Percentiles rank a stretch among this genome's conserved stretches.
Conservation (phyloP, 2,329 filamentous ascomycete species). For the Ciborinia camelliae region DNA sequence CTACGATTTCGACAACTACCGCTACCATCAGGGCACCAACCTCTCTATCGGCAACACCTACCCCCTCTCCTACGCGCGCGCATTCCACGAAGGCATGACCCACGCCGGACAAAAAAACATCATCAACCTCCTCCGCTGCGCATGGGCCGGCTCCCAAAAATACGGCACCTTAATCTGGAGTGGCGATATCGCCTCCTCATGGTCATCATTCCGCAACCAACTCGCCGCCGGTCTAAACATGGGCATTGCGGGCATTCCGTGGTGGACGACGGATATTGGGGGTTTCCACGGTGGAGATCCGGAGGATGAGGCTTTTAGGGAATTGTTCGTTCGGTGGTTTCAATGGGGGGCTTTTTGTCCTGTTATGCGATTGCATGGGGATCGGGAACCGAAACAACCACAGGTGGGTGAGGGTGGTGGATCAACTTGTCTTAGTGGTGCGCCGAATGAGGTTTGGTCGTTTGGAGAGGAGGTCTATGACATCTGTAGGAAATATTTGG, state of each 20-base stretch:
- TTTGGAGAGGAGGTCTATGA: slow-evolving; percentile 59
- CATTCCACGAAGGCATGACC: slow-evolving; percentile 58
- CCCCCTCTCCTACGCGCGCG: slow-evolving; percentile 54
- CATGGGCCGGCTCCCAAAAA: slow-evolving; percentile 58
- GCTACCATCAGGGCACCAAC: slow-evolving; percentile 55
- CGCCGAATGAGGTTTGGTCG: slow-evolving; percentile 62
- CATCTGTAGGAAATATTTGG: slow-evolving; percentile 58
- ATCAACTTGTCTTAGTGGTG: slow-evolving; percentile 41
- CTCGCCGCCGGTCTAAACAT: slow-evolving; percentile 63
- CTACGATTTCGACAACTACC: slow-evolving; percentile 66
- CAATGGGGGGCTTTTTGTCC: slow-evolving; percentile 67
- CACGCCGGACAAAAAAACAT: slow-evolving; percentile 52
- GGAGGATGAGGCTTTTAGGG: slow-evolving; percentile 52
- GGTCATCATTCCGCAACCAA: slow-evolving; percentile 57
- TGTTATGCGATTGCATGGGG: slow-evolving; percentile 64
- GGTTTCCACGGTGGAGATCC: slow-evolving; percentile 66
- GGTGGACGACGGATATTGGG: slow-evolving; percentile 70
- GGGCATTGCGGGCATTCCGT: slow-evolving; percentile 60
- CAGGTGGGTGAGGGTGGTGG: slow-evolving; percentile 34
- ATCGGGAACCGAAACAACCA: slow-evolving; percentile 56
- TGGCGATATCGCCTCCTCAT: slow-evolving; percentile 64
- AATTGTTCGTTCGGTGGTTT: slow-evolving; percentile 66
- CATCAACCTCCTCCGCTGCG: slow-evolving; percentile 57
- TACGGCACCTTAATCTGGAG: slow-evolving; percentile 65
- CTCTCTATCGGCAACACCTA: slow-evolving; percentile 58